Percentiles rank a stretch among this genome's conserved stretches.
Evolutionary conservation across 805 yeast species (phyloP).

Genomic region (Sugiyamaella marilandica): DNA sequence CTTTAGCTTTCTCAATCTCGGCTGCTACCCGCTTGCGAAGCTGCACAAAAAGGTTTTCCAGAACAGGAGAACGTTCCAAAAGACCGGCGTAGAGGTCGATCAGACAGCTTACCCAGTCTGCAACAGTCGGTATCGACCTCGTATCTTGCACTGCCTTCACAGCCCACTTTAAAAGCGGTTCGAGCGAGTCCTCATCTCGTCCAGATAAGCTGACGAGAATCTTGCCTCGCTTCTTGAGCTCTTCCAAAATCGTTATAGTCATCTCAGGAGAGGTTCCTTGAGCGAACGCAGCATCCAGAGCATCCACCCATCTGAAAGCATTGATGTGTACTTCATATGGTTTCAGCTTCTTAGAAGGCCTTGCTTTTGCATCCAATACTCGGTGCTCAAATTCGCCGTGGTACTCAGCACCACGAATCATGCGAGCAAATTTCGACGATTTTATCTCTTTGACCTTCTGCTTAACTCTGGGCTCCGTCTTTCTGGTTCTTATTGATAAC

Average conservation of each 20-base stretch:
- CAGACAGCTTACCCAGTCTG: constrained; percentile 64
- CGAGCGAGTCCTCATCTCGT: constrained; percentile 80
- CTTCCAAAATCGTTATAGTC: constrained; percentile 78
- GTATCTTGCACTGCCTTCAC: constrained; percentile 71
- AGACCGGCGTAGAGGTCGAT: constrained; percentile 72
- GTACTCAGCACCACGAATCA: constrained; percentile 89
- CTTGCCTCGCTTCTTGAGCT: constrained; percentile 84
- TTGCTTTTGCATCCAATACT: constrained; percentile 54
- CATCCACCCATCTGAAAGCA: constrained; percentile 89
- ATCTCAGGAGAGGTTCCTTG: constrained; percentile 76
- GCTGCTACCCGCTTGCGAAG: constrained; percentile 51
- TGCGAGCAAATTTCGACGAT: constrained; percentile 63
- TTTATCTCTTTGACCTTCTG: constrained; percentile 41
- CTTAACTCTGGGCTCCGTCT: constrained; percentile 53
- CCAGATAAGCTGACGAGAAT: constrained; percentile 73
- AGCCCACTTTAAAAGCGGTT: constrained; percentile 85
- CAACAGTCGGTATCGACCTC: constrained; percentile 56
- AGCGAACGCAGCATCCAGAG: constrained; percentile 78
- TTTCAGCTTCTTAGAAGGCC: constrained; percentile 59
- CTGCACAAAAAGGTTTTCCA: constrained; percentile 65
- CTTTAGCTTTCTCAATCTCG: constrained; percentile 76
- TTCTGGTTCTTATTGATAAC: constrained; percentile 81
- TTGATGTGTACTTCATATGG: constrained; percentile 80
- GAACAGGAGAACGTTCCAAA: constrained; percentile 67
- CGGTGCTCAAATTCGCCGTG: constrained; percentile 83